phyloP scores from a whole-genome alignment of 768 basidiomycete species.

The Chalciporus chontae region DNA sequence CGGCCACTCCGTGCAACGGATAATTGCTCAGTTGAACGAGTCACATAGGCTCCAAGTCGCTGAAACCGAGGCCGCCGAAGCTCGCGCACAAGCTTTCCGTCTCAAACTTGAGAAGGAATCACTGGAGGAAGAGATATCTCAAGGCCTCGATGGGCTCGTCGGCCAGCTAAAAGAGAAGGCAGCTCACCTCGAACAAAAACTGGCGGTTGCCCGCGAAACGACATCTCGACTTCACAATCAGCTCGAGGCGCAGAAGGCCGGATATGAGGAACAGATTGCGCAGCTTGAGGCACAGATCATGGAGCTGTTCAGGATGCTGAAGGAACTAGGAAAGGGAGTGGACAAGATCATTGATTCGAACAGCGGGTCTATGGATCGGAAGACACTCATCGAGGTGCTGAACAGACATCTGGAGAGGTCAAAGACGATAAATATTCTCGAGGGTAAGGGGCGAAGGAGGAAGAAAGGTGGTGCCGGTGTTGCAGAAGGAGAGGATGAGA shows the following conservation, averaged over 20 bases:
- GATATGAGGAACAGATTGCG: slow-evolving; percentile 81
- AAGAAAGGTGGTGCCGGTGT: slow-evolving; percentile 26
- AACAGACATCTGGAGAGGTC: slow-evolving; percentile 80
- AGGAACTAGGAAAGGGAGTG: slow-evolving; percentile 74
- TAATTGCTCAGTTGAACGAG: slow-evolving; percentile 89
- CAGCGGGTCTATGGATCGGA: slow-evolving; percentile 66
- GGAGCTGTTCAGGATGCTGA: slow-evolving; percentile 92
- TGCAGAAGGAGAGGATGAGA: slow-evolving; percentile 30
- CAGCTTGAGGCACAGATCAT: slow-evolving; percentile 91
- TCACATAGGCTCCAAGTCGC: slow-evolving; percentile 78
- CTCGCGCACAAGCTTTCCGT: slow-evolving; percentile 58
- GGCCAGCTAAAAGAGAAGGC: slow-evolving; percentile 75
- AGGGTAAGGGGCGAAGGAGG: slow-evolving; percentile 53
- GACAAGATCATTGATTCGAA: slow-evolving; percentile 69
- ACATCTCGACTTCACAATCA: slow-evolving; percentile 73
- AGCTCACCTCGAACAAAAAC: slow-evolving; percentile 68
- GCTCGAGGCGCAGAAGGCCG: slow-evolving; percentile 68
- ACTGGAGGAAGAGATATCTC: slow-evolving; percentile 77
- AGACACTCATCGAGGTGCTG: slow-evolving; percentile 72
- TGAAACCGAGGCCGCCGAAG: slow-evolving; percentile 71
- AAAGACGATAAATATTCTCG: slow-evolving; percentile 82
- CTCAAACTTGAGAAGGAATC: slow-evolving; percentile 79
- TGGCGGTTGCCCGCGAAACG: slow-evolving; percentile 74
- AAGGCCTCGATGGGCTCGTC: slow-evolving; percentile 80
- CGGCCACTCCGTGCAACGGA: slow-evolving; percentile 83